These are phyloP conservation scores for Flaveria linearis DNA, from an alignment of 129 eudicot species.

Conservation along the genomic window DNA sequence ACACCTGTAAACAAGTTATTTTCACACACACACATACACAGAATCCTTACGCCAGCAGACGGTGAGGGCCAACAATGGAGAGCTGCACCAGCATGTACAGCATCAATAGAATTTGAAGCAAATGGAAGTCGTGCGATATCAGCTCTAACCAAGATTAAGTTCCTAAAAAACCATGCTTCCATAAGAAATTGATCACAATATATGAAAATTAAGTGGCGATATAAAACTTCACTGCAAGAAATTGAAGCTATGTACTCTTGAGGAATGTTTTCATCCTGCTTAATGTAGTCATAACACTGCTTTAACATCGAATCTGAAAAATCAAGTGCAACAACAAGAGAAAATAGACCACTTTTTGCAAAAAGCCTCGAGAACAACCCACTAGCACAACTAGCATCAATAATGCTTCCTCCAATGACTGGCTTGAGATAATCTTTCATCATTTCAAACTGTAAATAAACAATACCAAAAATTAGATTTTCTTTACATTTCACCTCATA, in stretches of 20 bases:
- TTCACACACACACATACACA: not conserved
- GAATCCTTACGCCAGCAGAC: constrained; percentile 76
- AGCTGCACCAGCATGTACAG: constrained; percentile 99
- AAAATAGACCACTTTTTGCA: constrained; percentile 81
- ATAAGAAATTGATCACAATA: constrained; percentile 11
- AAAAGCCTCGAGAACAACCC: constrained; percentile 86
- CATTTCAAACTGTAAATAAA: constrained; percentile 72
- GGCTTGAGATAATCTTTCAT: constrained; percentile 79
- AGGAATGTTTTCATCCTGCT: constrained; percentile 73
- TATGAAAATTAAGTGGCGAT: not conserved
- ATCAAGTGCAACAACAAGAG: constrained; percentile 83
- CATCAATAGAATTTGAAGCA: constrained; percentile 76
- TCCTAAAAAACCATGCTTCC: constrained; percentile 43
- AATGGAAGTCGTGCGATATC: constrained; percentile 96
- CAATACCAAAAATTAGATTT: not conserved
- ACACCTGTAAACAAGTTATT: not conserved
- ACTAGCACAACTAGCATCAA: constrained; percentile 98
- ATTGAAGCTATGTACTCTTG: constrained; percentile 54
- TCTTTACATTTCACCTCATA: not conserved
- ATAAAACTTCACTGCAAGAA: not conserved
- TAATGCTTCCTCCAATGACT: constrained; percentile 75
- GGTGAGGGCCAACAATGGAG: constrained; percentile 99
- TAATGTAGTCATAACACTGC: constrained; percentile 72
- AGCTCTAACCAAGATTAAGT: constrained; percentile 81
- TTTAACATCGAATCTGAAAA: constrained; percentile 82